A percentile compares a stretch with the other conserved stretches of the same genome.
phyloP scores from a whole-genome alignment of 176 grass and related monocot genomes.

The Ananas comosus region DNA sequence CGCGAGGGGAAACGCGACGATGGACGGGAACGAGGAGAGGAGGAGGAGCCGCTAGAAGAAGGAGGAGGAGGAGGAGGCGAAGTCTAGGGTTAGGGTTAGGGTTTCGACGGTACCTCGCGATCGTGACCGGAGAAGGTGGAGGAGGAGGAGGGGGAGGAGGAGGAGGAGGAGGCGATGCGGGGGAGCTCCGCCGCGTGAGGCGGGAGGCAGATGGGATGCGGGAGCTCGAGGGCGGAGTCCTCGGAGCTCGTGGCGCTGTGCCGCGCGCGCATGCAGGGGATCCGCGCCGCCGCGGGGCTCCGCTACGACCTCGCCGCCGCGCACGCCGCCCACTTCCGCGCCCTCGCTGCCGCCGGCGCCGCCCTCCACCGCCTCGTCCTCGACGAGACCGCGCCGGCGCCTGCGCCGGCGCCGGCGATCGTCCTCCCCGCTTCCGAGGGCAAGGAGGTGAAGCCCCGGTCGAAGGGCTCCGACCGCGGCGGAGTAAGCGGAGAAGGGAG shows the following conservation, averaged over 20 bases:
- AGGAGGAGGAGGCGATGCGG: not conserved
- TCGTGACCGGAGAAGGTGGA: too few species aligned
- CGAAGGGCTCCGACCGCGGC: not conserved
- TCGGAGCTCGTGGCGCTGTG: constrained; percentile 43
- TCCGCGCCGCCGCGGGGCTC: constrained; percentile 36
- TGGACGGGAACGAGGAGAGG: too few species aligned
- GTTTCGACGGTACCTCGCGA: too few species aligned
- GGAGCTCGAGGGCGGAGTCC: not conserved
- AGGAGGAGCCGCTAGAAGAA: too few species aligned
- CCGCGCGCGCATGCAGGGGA: constrained; percentile 50
- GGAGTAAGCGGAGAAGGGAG: too few species aligned
- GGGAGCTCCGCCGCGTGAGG: constrained; percentile 2
- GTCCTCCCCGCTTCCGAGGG: constrained; percentile 62
- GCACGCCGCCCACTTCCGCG: constrained; percentile 71
- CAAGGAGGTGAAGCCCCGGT: constrained; percentile 15
- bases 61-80: too few species aligned
- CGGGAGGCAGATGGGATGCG: constrained; percentile 19
- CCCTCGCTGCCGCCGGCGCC: constrained; percentile 45
- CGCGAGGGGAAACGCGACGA: too few species aligned
- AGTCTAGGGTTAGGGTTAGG: too few species aligned
- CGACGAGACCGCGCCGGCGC: constrained; percentile 36
- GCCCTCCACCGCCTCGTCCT: constrained; percentile 53
- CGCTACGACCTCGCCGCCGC: constrained; percentile 55
- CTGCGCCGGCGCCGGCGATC: constrained; percentile 43
- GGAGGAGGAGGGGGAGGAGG: too few species aligned